These are phyloP conservation scores for Haplosporangium gracile DNA, from an alignment of 192 early-diverging fungal genomes.

Conservation along the genomic window DNA sequence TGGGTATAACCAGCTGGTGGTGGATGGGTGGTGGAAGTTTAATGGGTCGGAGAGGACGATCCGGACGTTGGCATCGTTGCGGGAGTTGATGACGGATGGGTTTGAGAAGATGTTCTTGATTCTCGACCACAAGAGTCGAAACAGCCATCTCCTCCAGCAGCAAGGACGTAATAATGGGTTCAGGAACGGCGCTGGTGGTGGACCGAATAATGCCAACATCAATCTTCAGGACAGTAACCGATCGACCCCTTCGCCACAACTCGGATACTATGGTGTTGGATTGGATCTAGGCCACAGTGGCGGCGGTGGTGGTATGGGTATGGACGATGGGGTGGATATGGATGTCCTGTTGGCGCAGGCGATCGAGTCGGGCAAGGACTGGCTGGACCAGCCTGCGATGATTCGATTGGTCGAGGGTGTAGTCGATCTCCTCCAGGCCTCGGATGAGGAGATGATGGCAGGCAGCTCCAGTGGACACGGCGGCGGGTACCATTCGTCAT, in stretches of 20 bases:
- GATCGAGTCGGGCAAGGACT: constrained; percentile 54
- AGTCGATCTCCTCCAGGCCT: constrained; percentile 50
- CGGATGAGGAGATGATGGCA: constrained; percentile 51
- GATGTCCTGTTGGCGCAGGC: constrained; percentile 42
- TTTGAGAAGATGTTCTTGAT: constrained; percentile 59
- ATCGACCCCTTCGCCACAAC: constrained; percentile 51
- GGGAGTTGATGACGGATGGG: constrained; percentile 48
- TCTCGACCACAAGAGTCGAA: constrained; percentile 47
- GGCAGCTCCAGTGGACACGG: constrained; percentile 3
- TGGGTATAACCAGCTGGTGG: constrained; percentile 42
- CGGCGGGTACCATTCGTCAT: background rate
- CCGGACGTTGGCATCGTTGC: constrained; percentile 26
- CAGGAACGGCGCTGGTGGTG: background rate
- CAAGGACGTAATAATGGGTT: constrained; percentile 26
- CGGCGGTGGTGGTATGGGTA: background rate
- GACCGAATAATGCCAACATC: background rate
- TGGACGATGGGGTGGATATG: constrained; percentile 47
- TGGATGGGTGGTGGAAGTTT: constrained; percentile 60
- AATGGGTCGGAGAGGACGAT: constrained; percentile 49
- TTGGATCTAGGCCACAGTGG: constrained; percentile 33
- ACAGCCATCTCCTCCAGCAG: constrained; percentile 26
- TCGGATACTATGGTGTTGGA: constrained; percentile 53
- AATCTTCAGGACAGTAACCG: constrained; percentile 27
- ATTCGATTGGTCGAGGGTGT: constrained; percentile 50
- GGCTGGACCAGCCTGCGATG: constrained; percentile 57